Conservation (phyloP, 2,329 filamentous ascomycete genomes). For the Fusarium torreyae region DNA sequence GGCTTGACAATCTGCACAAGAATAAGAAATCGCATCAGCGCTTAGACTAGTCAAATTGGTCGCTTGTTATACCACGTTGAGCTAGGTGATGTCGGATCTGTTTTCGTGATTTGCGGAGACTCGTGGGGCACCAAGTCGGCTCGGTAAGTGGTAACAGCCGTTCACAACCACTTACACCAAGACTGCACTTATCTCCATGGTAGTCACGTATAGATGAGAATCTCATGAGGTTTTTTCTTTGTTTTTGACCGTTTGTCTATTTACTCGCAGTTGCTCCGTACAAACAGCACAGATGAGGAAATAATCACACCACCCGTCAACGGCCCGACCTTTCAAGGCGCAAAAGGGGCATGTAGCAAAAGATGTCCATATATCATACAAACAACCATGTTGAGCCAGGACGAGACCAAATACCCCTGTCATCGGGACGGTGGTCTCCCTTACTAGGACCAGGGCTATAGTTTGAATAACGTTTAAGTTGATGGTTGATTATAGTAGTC, state of each 20-base stretch:
- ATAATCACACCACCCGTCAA: slow-evolving; percentile 34
- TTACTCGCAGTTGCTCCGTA: not conserved
- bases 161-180: slow-evolving; percentile 8
- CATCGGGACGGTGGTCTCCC: slow-evolving; percentile 20
- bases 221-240: slow-evolving; percentile 8
- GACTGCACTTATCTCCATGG: slow-evolving; percentile 8
- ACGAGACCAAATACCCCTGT: slow-evolving; percentile 4
- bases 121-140: slow-evolving; percentile 13
- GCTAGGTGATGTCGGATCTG: slow-evolving; percentile 26
- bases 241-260: not conserved
- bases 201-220: slow-evolving; percentile 14
- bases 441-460: slow-evolving; percentile 21
- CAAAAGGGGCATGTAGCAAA: slow-evolving; percentile 28
- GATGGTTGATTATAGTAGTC: slow-evolving; percentile 5
- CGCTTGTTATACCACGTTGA: slow-evolving; percentile 19
- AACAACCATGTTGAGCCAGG: slow-evolving; percentile 19
- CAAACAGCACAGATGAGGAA: not conserved
- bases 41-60: slow-evolving; percentile 18
- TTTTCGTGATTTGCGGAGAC: slow-evolving; percentile 20
- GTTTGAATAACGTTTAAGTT: slow-evolving; percentile 5
- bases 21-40: slow-evolving; percentile 9
- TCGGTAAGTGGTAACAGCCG: not conserved
- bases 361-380: slow-evolving; percentile 24
- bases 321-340: slow-evolving; percentile 37
- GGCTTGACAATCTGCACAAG: slow-evolving; percentile 6